A percentile compares a stretch with the other conserved stretches of the same genome.
These are phyloP conservation scores for Pyrenochaeta sp. DNA, from an alignment of 2,329 filamentous ascomycete genomes.

Conservation along the genomic window DNA sequence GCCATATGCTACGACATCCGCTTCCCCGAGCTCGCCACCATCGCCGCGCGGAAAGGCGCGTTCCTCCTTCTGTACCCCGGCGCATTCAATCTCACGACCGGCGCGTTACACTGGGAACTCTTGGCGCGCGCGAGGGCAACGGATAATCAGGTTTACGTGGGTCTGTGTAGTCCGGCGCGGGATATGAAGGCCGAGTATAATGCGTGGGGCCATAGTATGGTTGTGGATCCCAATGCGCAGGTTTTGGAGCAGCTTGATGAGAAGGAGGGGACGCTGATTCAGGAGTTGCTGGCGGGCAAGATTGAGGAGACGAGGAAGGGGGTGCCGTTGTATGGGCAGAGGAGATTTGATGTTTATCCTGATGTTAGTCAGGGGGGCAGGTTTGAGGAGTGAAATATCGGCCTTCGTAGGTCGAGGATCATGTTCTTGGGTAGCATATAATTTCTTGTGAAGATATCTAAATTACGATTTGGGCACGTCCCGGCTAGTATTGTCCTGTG, in stretches of 20 bases:
- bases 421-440: too few species aligned
- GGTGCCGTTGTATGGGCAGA: slow-evolving; percentile 84
- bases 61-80: slow-evolving; percentile 93
- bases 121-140: slow-evolving; percentile 83
- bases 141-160: slow-evolving; percentile 95
- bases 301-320: slow-evolving; percentile 63
- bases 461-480: too few species aligned
- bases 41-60: slow-evolving; percentile 84
- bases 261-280: slow-evolving; percentile 76
- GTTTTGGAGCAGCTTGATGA: slow-evolving; percentile 83
- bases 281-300: slow-evolving; percentile 55
- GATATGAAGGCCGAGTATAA: slow-evolving; percentile 81
- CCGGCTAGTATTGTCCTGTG: too few species aligned
- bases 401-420: too few species aligned
- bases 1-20: slow-evolving; percentile 98
- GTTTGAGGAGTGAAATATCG: slow-evolving; percentile 46
- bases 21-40: slow-evolving; percentile 91
- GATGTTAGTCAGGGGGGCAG: slow-evolving; percentile 76
- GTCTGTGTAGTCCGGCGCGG: slow-evolving; percentile 87
- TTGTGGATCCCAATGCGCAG: slow-evolving; percentile 86
- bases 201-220: slow-evolving; percentile 90
- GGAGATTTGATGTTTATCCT: slow-evolving; percentile 94
- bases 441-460: too few species aligned
- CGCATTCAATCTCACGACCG: slow-evolving; percentile 96
- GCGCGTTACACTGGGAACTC: slow-evolving; percentile 89